Percentiles rank a stretch among this genome's conserved stretches.
Conservation (phyloP, 306 rosid genomes). For the Cajanus cajan region DNA sequence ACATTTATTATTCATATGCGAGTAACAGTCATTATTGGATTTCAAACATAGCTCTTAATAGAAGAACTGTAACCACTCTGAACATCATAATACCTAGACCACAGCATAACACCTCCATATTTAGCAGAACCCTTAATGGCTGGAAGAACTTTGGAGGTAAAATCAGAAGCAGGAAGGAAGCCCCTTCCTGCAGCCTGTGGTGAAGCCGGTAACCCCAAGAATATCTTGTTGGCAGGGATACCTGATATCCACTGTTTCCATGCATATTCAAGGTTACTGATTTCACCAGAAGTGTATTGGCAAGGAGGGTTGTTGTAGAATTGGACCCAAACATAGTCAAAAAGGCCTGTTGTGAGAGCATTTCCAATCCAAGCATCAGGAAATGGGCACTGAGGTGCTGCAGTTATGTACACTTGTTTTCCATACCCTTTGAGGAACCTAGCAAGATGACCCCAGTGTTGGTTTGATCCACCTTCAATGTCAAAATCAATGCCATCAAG, state of each 20-base stretch:
- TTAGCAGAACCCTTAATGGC: slow-evolving; percentile 36
- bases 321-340: slow-evolving; percentile 41
- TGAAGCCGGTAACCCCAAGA: slow-evolving; percentile 46
- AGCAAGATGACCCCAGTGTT: slow-evolving; percentile 27
- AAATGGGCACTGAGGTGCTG: slow-evolving; percentile 50
- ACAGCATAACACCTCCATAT: slow-evolving; percentile 45
- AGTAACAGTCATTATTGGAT: too few relatives aligned
- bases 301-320: too few relatives aligned
- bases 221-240: too few relatives aligned
- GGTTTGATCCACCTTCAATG: slow-evolving; percentile 34
- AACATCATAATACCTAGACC: slow-evolving; percentile 48
- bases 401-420: slow-evolving; percentile 30
- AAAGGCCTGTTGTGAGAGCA: slow-evolving; percentile 26
- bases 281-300: too few relatives aligned
- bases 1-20: too few relatives aligned
- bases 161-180: slow-evolving; percentile 30
- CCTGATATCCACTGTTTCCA: too few relatives aligned
- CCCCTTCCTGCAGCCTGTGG: slow-evolving; percentile 40
- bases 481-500: slow-evolving; percentile 39
- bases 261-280: too few relatives aligned
- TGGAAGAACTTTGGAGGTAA: slow-evolving; percentile 43
- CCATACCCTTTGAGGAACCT: slow-evolving; percentile 25
- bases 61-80: slow-evolving; percentile 37
- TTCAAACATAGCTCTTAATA: slow-evolving; percentile 25
- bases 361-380: slow-evolving; percentile 45